phyloP scores from a whole-genome alignment of 73 alveolate genomes.

The Paramecium primaurelia region DNA sequence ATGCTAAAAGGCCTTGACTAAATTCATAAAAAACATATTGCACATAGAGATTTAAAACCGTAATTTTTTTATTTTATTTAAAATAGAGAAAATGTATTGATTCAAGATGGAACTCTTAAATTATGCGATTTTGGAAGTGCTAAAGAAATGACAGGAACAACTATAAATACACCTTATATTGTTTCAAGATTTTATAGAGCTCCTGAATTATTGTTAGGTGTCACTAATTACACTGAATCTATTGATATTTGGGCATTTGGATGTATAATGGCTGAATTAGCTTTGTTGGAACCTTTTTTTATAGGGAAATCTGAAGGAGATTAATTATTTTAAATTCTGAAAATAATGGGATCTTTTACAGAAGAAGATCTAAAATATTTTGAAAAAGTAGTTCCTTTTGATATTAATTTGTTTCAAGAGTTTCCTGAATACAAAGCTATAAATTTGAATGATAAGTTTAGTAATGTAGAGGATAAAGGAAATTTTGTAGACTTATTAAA shows the following conservation, averaged over 20 bases:
- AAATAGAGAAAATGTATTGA: conserved; percentile 41
- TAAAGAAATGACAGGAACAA: conserved; percentile 64
- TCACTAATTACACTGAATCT: conserved; percentile 54
- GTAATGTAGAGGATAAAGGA: conserved; percentile 17
- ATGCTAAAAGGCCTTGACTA: conserved; percentile 38
- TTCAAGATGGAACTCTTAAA: conserved; percentile 64
- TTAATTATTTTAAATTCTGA: conserved; percentile 62
- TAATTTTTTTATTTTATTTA: neutral
- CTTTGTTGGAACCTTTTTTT: conserved; percentile 68
- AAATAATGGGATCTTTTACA: conserved; percentile 65
- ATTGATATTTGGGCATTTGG: conserved; percentile 88
- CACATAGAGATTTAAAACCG: conserved; percentile 61
- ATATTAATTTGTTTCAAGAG: conserved; percentile 17
- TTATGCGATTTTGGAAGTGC: conserved; percentile 90
- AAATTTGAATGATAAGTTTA: conserved; percentile 25
- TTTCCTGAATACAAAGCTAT: neutral
- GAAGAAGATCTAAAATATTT: conserved; percentile 26
- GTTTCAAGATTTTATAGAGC: conserved; percentile 85
- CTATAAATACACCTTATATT: conserved; percentile 66
- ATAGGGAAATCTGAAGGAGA: conserved; percentile 76
- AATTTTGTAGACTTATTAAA: conserved; percentile 29
- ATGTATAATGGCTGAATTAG: conserved; percentile 79
- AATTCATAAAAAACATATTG: conserved; percentile 40
- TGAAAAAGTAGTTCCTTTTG: neutral
- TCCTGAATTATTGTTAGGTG: conserved; percentile 88